These are phyloP conservation scores for Daldinia childiae DNA, from an alignment of 495 filamentous ascomycete species.

Conservation along the genomic window DNA sequence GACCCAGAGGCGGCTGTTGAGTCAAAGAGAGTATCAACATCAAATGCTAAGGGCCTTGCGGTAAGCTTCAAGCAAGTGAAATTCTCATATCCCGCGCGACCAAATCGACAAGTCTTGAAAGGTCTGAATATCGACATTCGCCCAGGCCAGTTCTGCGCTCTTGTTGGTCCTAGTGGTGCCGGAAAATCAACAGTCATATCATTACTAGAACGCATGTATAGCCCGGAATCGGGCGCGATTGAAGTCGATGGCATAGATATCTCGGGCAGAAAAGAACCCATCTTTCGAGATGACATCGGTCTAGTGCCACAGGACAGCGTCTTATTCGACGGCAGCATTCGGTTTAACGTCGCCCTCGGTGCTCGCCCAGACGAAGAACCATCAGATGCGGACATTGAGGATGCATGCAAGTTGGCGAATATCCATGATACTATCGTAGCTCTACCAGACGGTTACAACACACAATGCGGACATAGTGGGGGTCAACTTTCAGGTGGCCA, in stretches of 20 bases:
- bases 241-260: constrained; percentile 57
- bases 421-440: constrained; percentile 66
- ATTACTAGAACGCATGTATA: constrained; percentile 68
- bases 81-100: constrained; percentile 70
- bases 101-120: constrained; percentile 62
- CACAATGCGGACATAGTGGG: constrained; percentile 62
- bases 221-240: constrained; percentile 26
- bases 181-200: constrained; percentile 71
- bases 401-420: constrained; percentile 65
- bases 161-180: constrained; percentile 69
- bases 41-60: constrained; percentile 49
- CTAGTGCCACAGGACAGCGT: constrained; percentile 65
- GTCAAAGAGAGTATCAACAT: constrained; percentile 18
- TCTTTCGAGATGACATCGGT: constrained; percentile 63
- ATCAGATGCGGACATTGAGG: constrained; percentile 61
- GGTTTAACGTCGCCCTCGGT: constrained; percentile 64
- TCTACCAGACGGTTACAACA: constrained; percentile 71
- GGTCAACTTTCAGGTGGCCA: constrained; percentile 64
- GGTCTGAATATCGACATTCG: constrained; percentile 63
- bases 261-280: constrained; percentile 53
- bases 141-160: constrained; percentile 66
- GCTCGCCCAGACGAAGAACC: constrained; percentile 54
- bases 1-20: constrained; percentile 43
- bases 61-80: constrained; percentile 64
- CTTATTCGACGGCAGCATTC: constrained; percentile 64